These are phyloP conservation scores for Coniochaeta sp. DNA, from an alignment of 2,329 filamentous ascomycete genomes.

Conservation along the genomic window DNA sequence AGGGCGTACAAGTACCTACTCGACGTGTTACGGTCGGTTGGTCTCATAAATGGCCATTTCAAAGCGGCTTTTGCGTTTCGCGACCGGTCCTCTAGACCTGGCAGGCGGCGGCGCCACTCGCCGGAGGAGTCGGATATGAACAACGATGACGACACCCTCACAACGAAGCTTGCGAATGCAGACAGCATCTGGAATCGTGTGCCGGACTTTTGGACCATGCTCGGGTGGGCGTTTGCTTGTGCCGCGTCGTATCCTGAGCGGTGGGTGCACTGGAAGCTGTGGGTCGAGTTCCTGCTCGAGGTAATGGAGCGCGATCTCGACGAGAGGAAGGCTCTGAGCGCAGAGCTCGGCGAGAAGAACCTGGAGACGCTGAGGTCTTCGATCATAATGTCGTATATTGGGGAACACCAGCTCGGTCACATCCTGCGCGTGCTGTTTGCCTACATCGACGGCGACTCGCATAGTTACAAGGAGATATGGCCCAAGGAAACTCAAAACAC, in stretches of 20 bases:
- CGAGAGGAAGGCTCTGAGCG: conserved; percentile 46
- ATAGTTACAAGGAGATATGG: conserved; percentile 60
- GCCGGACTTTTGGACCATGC: conserved; percentile 80
- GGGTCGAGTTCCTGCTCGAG: conserved; percentile 74
- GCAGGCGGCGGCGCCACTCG: conserved; percentile 30
- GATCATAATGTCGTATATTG: conserved; percentile 55
- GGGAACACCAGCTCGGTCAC: conserved; percentile 40
- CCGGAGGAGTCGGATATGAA: conserved; percentile 35
- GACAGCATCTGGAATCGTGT: conserved; percentile 68
- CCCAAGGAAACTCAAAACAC: conserved; percentile 51
- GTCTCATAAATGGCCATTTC: conserved; percentile 64
- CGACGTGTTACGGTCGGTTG: conserved; percentile 56
- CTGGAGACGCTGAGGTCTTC: conserved; percentile 39
- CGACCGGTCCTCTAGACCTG: conserved; percentile 24
- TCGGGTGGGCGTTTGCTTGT: conserved; percentile 93
- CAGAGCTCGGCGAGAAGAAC: conserved; percentile 16
- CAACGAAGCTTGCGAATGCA: conserved; percentile 52
- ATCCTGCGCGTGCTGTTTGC: conserved; percentile 55
- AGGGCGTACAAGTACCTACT: conserved; percentile 65
- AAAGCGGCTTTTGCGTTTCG: conserved; percentile 66
- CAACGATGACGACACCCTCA: conserved; percentile 44
- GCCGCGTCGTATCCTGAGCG: conserved; percentile 63
- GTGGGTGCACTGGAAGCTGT: conserved; percentile 76
- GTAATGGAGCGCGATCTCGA: conserved; percentile 66
- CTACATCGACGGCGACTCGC: conserved; percentile 54